A percentile compares a stretch with the other conserved stretches of the same genome.
Conservation (phyloP, 106 monocot genomes). For the Acorus gramineus region DNA sequence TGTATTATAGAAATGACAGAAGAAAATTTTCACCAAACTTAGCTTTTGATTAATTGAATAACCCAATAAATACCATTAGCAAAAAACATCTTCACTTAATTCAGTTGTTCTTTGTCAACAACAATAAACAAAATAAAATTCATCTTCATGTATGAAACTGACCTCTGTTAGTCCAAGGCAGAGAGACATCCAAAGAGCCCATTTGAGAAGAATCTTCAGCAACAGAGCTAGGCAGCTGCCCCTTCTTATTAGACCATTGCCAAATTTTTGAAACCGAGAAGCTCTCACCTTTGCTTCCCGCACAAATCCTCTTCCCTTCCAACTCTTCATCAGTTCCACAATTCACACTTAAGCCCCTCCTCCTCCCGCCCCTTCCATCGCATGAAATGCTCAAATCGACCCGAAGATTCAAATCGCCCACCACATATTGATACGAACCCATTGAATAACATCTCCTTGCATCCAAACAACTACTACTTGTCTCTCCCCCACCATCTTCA, state of each 20-base stretch:
- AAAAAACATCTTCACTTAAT: too few relatives aligned
- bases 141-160: too few relatives aligned
- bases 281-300: slow-evolving; percentile 66
- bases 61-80: too few relatives aligned
- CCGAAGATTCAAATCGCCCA: slow-evolving; percentile 48
- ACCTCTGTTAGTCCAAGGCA: too few relatives aligned
- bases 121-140: too few relatives aligned
- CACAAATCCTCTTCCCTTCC: slow-evolving; percentile 46
- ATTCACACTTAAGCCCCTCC: slow-evolving; percentile 11
- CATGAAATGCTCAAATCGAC: slow-evolving; percentile 29
- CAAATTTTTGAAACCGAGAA: slow-evolving; percentile 84
- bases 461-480: slow-evolving; percentile 77
- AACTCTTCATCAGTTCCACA: slow-evolving; percentile 10
- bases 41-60: too few relatives aligned
- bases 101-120: too few relatives aligned
- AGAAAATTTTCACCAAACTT: too few relatives aligned
- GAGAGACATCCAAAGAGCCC: too few relatives aligned
- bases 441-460: slow-evolving; percentile 90
- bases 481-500: slow-evolving; percentile 30
- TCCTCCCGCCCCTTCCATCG: slow-evolving; percentile 13
- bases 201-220: slow-evolving; percentile 16
- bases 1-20: too few relatives aligned
- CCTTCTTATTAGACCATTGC: slow-evolving; percentile 68
- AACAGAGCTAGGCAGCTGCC: slow-evolving; percentile 31
- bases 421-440: slow-evolving; percentile 88